Base-by-base conservation (phyloP, 2,329 filamentous ascomycete species). In the Purpureocillium lavendulum region DNA sequence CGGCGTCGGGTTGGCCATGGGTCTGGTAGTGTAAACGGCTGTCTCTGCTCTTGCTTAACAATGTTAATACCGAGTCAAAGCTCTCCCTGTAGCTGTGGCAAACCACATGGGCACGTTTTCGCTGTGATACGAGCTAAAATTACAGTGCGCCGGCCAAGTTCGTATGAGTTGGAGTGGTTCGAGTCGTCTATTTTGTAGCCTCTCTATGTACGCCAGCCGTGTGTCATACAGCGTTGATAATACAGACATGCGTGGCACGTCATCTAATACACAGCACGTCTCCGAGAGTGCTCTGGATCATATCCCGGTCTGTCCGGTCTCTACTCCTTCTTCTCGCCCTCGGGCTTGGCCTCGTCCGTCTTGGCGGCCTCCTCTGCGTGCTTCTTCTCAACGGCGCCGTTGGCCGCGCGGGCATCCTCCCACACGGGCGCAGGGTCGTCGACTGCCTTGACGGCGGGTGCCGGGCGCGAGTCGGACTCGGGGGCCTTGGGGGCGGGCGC, bases 401-500 rank as follows among this genome's bases (percentile, higher is more conserved):
- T 56, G 7, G 56, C 59, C 3, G 46, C 47, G 6, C 52, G 55
- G 7, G 55, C 56, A 40, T 61, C 58, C n/a, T 55, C 46, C 47
- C 45, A 50, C 16, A 37, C 40, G 4, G 49, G 46, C 11, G 36
- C 36, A 13, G 34, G 35, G 17, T 43, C 39, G 6, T 44, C 43
- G 4, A 35, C 33, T 13, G 41, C 8, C 34, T 42, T 44, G 14
- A 28, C 35, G 5, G 28, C 38, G 2, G 39, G 30, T 3, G 40
- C 15, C 14, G 46, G 40, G n/a, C 46, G 40, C 16, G 48, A 45
- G 38, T 47, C 45, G 7, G 45, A 24, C 7, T 38, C 33, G 2
- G 45, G 38, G 7, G 33, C 34, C 36, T 44, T 44, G 3, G 36
- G 7, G 7, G 33, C 14, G 14, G 28, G 4, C 3, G 33, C 32